Percentiles rank a stretch among this genome's conserved stretches.
Conservation (phyloP, 768 basidiomycete genomes). For the Rhizopogon roseolus region DNA sequence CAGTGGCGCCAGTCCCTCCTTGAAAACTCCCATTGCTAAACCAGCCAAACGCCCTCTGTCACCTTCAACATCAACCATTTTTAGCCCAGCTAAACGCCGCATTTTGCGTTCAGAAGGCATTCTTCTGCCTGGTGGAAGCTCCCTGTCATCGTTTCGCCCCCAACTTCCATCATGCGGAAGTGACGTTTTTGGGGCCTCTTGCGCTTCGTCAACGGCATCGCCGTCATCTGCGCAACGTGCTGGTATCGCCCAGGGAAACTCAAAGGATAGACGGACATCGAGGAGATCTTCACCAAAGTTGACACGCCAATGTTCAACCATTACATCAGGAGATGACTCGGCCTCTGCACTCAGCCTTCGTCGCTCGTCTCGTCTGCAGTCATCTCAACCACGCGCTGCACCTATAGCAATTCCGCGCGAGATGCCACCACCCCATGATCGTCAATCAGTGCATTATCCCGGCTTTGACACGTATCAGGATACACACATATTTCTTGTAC, state of each 20-base stretch:
- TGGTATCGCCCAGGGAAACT: conserved; percentile 13
- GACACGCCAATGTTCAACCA: conserved; percentile 9
- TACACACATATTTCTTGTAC: conserved; percentile 11
- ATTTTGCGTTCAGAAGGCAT: conserved; percentile 54
- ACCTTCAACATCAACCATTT: conserved; percentile 42
- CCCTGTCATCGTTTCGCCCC: neutral
- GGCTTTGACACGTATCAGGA: conserved; percentile 61
- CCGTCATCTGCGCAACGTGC: neutral
- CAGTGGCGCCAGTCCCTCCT: conserved; percentile 24
- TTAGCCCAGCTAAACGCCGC: conserved; percentile 67
- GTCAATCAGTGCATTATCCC: conserved; percentile 60
- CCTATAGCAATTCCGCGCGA: conserved; percentile 30
- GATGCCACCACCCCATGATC: conserved; percentile 39
- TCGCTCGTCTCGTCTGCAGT: conserved; percentile 8
- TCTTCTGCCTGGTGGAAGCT: conserved; percentile 21
- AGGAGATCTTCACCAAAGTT: conserved; percentile 20
- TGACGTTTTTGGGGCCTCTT: conserved; percentile 39
- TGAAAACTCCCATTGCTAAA: conserved; percentile 22
- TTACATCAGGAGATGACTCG: conserved; percentile 2
- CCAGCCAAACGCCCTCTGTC: conserved; percentile 60
- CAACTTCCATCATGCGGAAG: neutral
- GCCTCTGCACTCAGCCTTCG: conserved; percentile 1
- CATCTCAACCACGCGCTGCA: conserved; percentile 12
- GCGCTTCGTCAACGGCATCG: conserved; percentile 20
- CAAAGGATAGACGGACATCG: conserved; percentile 7